Conservation (phyloP, 371 early-diverging fungal genomes). For the Amoeboaphelidium occidentale region DNA sequence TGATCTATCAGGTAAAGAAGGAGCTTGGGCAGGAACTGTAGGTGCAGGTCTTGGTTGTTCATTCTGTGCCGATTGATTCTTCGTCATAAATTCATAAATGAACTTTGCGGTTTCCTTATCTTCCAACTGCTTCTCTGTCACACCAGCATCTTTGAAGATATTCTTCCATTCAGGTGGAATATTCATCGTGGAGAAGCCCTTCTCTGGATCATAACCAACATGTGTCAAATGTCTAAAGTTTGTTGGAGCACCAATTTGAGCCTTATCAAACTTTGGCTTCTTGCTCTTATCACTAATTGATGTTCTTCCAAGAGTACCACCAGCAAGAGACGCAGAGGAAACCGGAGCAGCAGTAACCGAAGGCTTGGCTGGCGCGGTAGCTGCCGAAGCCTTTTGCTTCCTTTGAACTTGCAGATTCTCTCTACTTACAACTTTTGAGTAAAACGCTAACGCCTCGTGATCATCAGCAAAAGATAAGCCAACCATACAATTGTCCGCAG, state of each 20-base stretch:
- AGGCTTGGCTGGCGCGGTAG: background rate
- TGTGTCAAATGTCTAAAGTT: slow-evolving; percentile 2
- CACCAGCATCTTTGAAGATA: slow-evolving; percentile 2
- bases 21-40: background rate
- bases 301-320: background rate
- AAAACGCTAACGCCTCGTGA: background rate
- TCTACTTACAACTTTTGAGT: background rate
- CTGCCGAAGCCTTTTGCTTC: background rate
- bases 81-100: slow-evolving; percentile 1
- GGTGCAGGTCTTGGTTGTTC: background rate
- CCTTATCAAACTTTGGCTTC: slow-evolving; percentile 1
- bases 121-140: slow-evolving; percentile 1
- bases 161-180: slow-evolving; percentile 5
- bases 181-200: slow-evolving; percentile 2
- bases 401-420: background rate
- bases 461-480: slow-evolving; percentile 3
- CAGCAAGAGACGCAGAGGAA: background rate
- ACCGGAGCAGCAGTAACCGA: background rate
- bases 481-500: background rate
- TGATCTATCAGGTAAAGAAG: background rate
- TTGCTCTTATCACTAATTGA: background rate
- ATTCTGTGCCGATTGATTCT: background rate
- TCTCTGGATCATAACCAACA: slow-evolving; percentile 1
- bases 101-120: slow-evolving; percentile 3
- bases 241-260: background rate